Evolutionary conservation across 2,329 filamentous ascomycete genomes (phyloP), one percentile per base, ranked within the genome.

Genomic region (Didymella pomorum): DNA sequence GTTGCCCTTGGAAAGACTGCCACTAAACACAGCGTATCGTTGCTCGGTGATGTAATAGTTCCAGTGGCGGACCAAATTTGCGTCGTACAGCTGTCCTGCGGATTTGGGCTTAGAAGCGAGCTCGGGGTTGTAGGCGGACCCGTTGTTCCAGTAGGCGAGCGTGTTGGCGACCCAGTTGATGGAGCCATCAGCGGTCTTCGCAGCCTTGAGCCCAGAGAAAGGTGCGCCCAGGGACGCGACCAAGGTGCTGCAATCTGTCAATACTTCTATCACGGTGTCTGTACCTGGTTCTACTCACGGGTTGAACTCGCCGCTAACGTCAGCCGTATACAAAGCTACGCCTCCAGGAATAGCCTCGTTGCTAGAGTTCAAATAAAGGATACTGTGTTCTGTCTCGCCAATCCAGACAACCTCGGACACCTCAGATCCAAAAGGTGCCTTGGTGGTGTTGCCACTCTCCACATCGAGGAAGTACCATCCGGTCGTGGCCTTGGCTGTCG

Each of bases 11-110:
- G 62, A 57, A 28, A 95, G 75, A 2, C 84, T 82, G 35, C 89
- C 88, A 41, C 90, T 90, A 82, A 90, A 95, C 23, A 97, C 82
- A 2, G 89, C 85, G 68, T 87, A 89, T 61, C 84, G 86, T 69
- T 91, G 87, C 35, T 87, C 83, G 0, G 84, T 86, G 37, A 87
- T 81, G 79, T 90, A 96, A 11, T 83, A 77, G 73, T 96, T 90
- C 92, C 92, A 96, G 71, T 96, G 91, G 21, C 92, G 86, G 29
- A 92, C 89, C 68, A 90, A 95, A 45, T 92, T 85, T 52, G 84
- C 86, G 28, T 87, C 86, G 73, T 95, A 95, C 23, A 92, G 83
- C 69, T 86, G 88, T 25, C 86, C 92, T 2, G 85, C 84, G 35
- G 87, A 89, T 26, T 83, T 78, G 1, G 85, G 80, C 66, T 86